Base-by-base conservation (phyloP, 2,329 filamentous ascomycete species). In the Stemphylium vesicarium region DNA sequence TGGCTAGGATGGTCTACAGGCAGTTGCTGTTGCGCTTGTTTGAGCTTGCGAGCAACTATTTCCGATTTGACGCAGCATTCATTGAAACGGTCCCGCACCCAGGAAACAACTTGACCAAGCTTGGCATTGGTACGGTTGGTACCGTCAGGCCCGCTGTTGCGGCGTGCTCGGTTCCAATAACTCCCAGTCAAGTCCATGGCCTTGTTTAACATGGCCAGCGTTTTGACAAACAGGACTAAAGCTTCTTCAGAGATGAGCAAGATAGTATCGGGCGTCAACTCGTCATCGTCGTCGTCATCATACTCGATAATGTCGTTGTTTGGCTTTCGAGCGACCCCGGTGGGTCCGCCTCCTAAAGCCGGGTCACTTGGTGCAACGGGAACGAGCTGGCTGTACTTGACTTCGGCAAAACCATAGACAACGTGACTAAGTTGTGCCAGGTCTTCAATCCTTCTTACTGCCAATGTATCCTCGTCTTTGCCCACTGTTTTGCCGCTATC, bases 381-480 rank as follows among this genome's bases (percentile, higher is more conserved):
- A 44, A 97, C 86, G n/a, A 99, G 84, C 75, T 99, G 95, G 76
- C 96, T 95, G 77, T 96, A 97, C 77, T 99, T 99, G 71, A 99
- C 94, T 77, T 99, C 94, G 5, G 95, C 95, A 76, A 99, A 98
- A 3, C 94, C 93, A 73, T 93, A 99, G 2, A 99, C 93, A 40
- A 97, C 95, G 74, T 99, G 93, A 71, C 93, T 97, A 35, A 93
- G 85, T 29, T 92, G 95, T 1, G 95, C 95, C 61, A 91, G 89
- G 66, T 98, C 93, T 74, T 99, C 94, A 53, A 98, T 92, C 39
- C 86, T 84, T 68, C 92, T 89, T 2, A 94, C 87, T 36, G 90
- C 87, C 60, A 85, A 86, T 13, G 84, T 81, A 71, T 98, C 95
- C 69, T 97, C 93, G 60, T 97, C 92, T 16, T 86, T 78, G 46